A percentile compares a stretch with the other conserved stretches of the same genome.
Conservation (phyloP, 1,284 basidiomycete genomes). For the Puccinia coronata region DNA sequence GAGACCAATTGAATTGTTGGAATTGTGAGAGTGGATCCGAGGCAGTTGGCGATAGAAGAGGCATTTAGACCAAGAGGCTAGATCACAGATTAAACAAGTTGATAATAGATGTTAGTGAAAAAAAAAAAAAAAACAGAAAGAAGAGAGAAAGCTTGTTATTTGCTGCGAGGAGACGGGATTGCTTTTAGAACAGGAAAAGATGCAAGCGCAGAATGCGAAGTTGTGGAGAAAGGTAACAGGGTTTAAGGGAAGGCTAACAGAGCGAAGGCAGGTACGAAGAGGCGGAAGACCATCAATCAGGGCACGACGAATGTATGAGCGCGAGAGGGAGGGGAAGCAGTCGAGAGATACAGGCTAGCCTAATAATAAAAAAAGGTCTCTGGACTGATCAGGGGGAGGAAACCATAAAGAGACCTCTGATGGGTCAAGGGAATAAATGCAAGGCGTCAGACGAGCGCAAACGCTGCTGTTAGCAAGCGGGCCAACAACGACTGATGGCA, state of each 20-base stretch:
- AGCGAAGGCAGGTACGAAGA: background rate
- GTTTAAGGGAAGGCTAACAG: background rate
- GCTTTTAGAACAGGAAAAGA: slow-evolving; percentile 18
- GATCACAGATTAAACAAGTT: slow-evolving; percentile 1
- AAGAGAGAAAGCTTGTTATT: background rate
- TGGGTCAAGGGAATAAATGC: no score
- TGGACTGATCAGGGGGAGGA: no score
- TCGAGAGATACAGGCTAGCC: slow-evolving; percentile 10
- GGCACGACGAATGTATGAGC: background rate
- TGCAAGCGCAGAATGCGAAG: background rate
- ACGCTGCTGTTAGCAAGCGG: background rate
- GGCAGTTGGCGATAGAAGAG: slow-evolving; percentile 3
- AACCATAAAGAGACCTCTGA: no score
- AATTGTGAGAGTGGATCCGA: slow-evolving; percentile 38
- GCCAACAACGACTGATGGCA: background rate
- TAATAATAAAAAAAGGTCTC: background rate
- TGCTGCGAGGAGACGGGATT: background rate
- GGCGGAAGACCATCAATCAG: no score
- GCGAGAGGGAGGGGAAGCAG: background rate
- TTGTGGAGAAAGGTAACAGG: background rate
- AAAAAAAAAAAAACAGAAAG: background rate
- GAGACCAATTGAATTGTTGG: slow-evolving; percentile 41
- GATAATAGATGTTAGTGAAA: slow-evolving; percentile 5
- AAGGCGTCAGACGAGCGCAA: background rate
- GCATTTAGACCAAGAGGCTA: slow-evolving; percentile 20